Evolutionary conservation across 2,329 filamentous ascomycete genomes (phyloP), one percentile per base, ranked within the genome.

Genomic region (Alternaria hordeiaustralica): DNA sequence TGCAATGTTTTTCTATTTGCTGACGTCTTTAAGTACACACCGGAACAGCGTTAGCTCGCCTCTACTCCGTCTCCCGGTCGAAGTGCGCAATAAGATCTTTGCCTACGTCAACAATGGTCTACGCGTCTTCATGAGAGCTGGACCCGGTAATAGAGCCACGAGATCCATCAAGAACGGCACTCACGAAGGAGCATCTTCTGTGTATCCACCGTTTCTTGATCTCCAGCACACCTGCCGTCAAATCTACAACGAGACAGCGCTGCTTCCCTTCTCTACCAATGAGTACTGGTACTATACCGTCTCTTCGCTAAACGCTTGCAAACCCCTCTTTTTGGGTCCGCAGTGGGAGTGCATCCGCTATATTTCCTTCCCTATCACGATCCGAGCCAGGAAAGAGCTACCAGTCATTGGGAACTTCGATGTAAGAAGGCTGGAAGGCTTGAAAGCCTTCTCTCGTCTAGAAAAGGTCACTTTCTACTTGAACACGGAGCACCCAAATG

Each of bases 301-400:
- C n/a, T n/a, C n/a, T n/a, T n/a, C n/a, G n/a, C n/a, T n/a, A n/a
- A n/a, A n/a, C n/a, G n/a, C n/a, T n/a, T n/a, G 33, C 33, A 41
- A 41, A 18, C 4, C 15, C 8, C 0, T 41, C 0, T 41, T 41
- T 41, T 6, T 0, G 8, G 8, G 8, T 3, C 15, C 1, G 15
- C 33, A 41, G 1, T 41, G 0, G 33, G 0, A 41, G 0, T n/a
- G 8, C 33, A 41, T 41, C 15, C 33, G 33, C 15, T 41, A 41
- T n/a, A 1, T 41, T 0, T 41, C 33, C 15, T 41, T 41, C 15
- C 0, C 33, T 41, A n/a, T 41, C 0, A 41, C 15, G 33, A 41
- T n/a, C n/a, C n/a, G n/a, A n/a, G n/a, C n/a, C n/a, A n/a, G n/a
- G n/a, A n/a, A n/a, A n/a, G n/a, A n/a, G n/a, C n/a, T n/a, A n/a